These are phyloP conservation scores for Acanthamoeba comandoni DNA, from an alignment of 208 protist genomes.

Conservation along the genomic window DNA sequence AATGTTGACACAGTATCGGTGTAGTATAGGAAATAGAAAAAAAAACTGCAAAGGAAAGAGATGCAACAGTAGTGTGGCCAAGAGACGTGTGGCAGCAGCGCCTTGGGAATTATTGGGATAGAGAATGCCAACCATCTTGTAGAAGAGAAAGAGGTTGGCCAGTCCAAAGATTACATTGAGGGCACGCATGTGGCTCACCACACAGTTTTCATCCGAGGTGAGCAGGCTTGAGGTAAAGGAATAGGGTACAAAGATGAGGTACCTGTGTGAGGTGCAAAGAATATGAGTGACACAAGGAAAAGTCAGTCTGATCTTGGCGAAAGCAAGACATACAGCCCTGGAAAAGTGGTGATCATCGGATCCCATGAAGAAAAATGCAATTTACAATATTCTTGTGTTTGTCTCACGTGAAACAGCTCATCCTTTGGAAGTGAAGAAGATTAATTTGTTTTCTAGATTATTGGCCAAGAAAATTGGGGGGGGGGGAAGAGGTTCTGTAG, in stretches of 20 bases:
- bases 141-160: slow-evolving; percentile 50
- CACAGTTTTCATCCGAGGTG: no score
- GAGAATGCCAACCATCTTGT: not conserved
- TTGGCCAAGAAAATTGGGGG: no score
- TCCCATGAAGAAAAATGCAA: slow-evolving; percentile 61
- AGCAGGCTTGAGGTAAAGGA: no score
- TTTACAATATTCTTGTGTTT: slow-evolving; percentile 63
- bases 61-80: slow-evolving; percentile 10
- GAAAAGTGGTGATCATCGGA: slow-evolving; percentile 78
- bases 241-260: slow-evolving; percentile 44
- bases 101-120: not conserved
- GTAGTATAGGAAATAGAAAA: slow-evolving; percentile 79
- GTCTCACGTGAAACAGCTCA: slow-evolving; percentile 71
- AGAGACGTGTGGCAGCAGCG: not conserved
- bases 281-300: not conserved
- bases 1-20: slow-evolving; percentile 61
- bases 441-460: no score
- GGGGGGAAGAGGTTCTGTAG: no score
- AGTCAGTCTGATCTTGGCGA: no score
- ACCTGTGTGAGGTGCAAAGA: not conserved
- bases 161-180: slow-evolving; percentile 66
- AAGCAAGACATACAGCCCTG: slow-evolving; percentile 66
- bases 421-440: slow-evolving; percentile 71
- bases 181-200: slow-evolving; percentile 25
- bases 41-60: slow-evolving; percentile 69